These are phyloP conservation scores for Kwoniella newhampshirensis DNA, from an alignment of 768 basidiomycete species.

Conservation along the genomic window DNA sequence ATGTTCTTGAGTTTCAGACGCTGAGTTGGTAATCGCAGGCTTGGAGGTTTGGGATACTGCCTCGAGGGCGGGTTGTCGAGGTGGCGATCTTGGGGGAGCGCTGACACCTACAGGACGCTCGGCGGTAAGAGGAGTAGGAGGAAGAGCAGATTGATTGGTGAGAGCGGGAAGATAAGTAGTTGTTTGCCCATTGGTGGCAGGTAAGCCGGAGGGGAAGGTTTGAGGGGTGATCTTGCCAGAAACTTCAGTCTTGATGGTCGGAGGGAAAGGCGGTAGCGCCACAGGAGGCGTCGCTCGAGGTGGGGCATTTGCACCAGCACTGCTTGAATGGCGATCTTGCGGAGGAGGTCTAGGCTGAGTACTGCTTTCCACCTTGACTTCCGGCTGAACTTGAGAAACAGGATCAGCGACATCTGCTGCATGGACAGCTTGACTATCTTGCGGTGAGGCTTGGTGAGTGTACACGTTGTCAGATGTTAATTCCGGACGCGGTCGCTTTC, in stretches of 20 bases:
- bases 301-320: not conserved
- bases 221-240: constrained; percentile 6
- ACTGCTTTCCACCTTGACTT: not conserved
- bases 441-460: not conserved
- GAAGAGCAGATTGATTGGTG: constrained; percentile 1
- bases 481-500: constrained; percentile 6
- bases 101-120: constrained; percentile 1
- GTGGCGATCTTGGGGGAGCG: not conserved
- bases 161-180: constrained; percentile 3
- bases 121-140: constrained; percentile 32
- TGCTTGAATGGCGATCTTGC: not conserved
- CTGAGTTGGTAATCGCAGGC: constrained; percentile 43
- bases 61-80: constrained; percentile 5
- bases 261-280: constrained; percentile 25
- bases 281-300: constrained; percentile 1
- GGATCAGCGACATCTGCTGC: constrained; percentile 10
- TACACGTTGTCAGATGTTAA: not conserved
- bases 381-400: constrained; percentile 1
- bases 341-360: not conserved
- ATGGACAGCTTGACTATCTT: not conserved
- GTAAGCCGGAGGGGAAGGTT: not conserved
- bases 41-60: constrained; percentile 12
- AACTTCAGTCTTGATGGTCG: constrained; percentile 15
- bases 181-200: not conserved
- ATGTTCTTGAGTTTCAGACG: constrained; percentile 38